phyloP scores from a whole-genome alignment of 257 asterid genomes.

The Solanum chaucha region DNA sequence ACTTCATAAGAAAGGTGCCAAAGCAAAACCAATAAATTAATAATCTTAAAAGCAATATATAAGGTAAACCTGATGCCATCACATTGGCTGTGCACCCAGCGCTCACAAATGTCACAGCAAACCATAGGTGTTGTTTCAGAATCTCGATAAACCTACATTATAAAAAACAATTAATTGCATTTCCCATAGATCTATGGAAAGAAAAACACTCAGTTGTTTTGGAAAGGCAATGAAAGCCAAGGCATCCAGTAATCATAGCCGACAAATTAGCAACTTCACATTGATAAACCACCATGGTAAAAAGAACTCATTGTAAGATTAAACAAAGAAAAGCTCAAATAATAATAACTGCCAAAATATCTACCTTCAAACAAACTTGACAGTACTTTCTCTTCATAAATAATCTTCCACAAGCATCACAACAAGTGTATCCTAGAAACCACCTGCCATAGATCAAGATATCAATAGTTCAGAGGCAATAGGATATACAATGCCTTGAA shows the following conservation, averaged over 20 bases:
- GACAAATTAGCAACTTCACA: neutral
- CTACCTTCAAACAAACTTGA: constrained; percentile 95
- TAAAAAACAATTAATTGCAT: constrained; percentile 10
- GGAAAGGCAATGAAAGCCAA: neutral
- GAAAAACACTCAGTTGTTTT: neutral
- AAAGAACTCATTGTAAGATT: neutral
- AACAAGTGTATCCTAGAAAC: constrained; percentile 97
- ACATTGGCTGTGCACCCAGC: constrained; percentile 98
- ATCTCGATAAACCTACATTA: constrained; percentile 86
- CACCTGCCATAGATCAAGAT: constrained; percentile 49
- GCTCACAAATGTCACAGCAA: constrained; percentile 93
- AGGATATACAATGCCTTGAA: neutral
- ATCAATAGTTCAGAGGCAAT: neutral
- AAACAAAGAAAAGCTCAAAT: neutral
- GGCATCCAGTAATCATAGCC: neutral
- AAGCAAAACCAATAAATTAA: neutral
- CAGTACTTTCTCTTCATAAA: constrained; percentile 92
- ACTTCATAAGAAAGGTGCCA: neutral
- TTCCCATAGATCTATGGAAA: neutral
- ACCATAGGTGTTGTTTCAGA: constrained; percentile 99
- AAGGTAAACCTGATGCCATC: constrained; percentile 81
- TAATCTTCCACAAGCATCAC: constrained; percentile 99
- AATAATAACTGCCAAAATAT: neutral
- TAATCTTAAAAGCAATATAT: neutral
- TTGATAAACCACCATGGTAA: neutral